These are phyloP conservation scores for Talaromyces sp. DNA, from an alignment of 2,329 filamentous ascomycete species.

Conservation along the genomic window DNA sequence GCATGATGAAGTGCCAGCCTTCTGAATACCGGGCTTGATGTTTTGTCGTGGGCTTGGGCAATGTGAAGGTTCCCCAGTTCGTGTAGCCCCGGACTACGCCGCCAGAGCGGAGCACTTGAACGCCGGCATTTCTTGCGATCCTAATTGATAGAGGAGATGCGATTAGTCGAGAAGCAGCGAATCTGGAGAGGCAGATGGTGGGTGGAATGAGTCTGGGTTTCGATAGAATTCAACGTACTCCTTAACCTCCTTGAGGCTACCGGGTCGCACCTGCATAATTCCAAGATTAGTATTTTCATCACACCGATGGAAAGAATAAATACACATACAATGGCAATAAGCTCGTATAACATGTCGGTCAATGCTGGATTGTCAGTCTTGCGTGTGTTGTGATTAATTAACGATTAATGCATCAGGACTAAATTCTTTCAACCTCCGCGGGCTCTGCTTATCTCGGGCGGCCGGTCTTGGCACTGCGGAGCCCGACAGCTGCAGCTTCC, in stretches of 20 bases:
- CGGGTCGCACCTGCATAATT: conserved; percentile 71
- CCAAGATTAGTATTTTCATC: conserved; percentile 3
- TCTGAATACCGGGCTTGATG: conserved; percentile 77
- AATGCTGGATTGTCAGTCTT: not conserved
- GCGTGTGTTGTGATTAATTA: not conserved
- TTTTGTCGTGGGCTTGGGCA: conserved; percentile 72
- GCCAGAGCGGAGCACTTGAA: conserved; percentile 72
- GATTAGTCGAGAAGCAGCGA: not conserved
- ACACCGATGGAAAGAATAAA: not conserved
- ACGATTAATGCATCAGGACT: not conserved
- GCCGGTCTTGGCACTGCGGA: not conserved
- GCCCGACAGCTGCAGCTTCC: not conserved
- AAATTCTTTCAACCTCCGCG: not conserved
- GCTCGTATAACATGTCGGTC: conserved; percentile 82
- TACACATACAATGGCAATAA: conserved; percentile 83
- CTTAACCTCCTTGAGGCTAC: conserved; percentile 86
- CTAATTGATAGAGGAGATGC: conserved; percentile 40
- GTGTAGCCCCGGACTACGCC: conserved; percentile 87
- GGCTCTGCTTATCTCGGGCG: not conserved
- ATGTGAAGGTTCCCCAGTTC: conserved; percentile 91
- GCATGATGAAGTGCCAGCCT: conserved; percentile 97
- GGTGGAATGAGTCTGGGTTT: not conserved
- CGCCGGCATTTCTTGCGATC: conserved; percentile 81
- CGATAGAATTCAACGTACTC: conserved; percentile 58
- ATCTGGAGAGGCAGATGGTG: not conserved